A percentile compares a stretch with the other conserved stretches of the same genome.
These are phyloP conservation scores for Fibroporia radiculosa DNA, from an alignment of 768 basidiomycete genomes.

Conservation along the genomic window DNA sequence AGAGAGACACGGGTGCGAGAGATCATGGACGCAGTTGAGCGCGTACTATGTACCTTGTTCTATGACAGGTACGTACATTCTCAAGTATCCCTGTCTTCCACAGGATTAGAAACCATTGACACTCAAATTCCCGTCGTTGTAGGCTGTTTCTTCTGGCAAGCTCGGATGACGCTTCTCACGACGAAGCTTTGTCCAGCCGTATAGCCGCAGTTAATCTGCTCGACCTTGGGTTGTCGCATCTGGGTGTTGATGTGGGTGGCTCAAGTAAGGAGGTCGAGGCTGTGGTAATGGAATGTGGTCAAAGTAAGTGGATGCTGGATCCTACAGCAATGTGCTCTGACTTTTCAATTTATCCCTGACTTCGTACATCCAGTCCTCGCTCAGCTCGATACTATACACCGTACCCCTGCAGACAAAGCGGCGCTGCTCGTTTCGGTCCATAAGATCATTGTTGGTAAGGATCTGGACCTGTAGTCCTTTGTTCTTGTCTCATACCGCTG, in stretches of 20 bases:
- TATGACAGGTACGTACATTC: slow-evolving; percentile 65
- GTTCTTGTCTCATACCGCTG: background rate
- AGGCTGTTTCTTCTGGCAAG: slow-evolving; percentile 76
- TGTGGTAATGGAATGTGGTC: slow-evolving; percentile 68
- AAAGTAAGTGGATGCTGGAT: slow-evolving; percentile 43
- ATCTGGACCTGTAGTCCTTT: background rate
- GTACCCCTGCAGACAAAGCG: slow-evolving; percentile 73
- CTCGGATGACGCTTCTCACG: slow-evolving; percentile 77
- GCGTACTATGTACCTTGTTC: slow-evolving; percentile 59
- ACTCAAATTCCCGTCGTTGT: background rate
- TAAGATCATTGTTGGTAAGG: slow-evolving; percentile 76
- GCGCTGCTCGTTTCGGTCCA: slow-evolving; percentile 77
- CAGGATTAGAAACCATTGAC: too few relatives aligned
- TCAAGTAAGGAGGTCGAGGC: slow-evolving; percentile 44
- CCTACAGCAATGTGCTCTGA: background rate
- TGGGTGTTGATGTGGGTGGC: slow-evolving; percentile 72
- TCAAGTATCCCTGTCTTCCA: background rate
- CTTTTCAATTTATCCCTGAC: background rate
- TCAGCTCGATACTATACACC: slow-evolving; percentile 38
- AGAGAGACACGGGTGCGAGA: slow-evolving; percentile 45
- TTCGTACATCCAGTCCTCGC: slow-evolving; percentile 36
- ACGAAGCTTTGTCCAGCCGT: slow-evolving; percentile 82
- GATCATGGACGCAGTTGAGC: slow-evolving; percentile 69
- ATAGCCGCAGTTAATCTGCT: slow-evolving; percentile 89
- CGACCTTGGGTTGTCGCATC: slow-evolving; percentile 80